Percentiles rank a stretch among this genome's conserved stretches.
These are phyloP conservation scores for Suillus variegatus DNA, from an alignment of 768 basidiomycete species.

Conservation along the genomic window DNA sequence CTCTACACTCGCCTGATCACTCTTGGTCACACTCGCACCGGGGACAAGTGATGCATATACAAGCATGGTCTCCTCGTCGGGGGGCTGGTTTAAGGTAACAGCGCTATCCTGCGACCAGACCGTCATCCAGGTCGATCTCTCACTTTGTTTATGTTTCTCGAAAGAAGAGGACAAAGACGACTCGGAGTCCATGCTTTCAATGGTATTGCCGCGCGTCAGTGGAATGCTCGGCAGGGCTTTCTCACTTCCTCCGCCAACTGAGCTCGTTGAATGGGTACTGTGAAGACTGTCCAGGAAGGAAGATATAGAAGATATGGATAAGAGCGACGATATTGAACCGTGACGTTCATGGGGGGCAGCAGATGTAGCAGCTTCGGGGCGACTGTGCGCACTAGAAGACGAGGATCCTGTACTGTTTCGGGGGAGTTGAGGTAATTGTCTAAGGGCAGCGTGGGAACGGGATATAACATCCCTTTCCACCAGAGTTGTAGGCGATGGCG, in stretches of 20 bases:
- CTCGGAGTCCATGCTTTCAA: slow-evolving; percentile 6
- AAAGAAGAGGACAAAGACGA: background rate
- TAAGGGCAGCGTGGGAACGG: background rate
- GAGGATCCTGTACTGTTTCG: background rate
- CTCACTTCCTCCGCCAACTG: slow-evolving; percentile 6
- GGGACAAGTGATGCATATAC: slow-evolving; percentile 2
- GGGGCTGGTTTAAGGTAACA: slow-evolving; percentile 34
- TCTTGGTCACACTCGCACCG: slow-evolving; percentile 1
- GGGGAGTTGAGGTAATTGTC: slow-evolving; percentile 15
- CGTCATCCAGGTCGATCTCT: slow-evolving; percentile 17
- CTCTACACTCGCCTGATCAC: slow-evolving; percentile 1
- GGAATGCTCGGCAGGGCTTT: slow-evolving; percentile 14
- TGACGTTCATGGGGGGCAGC: background rate
- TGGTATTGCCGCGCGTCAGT: background rate
- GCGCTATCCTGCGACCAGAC: slow-evolving; percentile 43
- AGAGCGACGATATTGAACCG: background rate
- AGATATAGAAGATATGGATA: background rate
- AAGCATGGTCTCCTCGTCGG: slow-evolving; percentile 11
- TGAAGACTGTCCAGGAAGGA: slow-evolving; percentile 3
- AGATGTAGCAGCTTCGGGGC: background rate
- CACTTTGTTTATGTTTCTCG: slow-evolving; percentile 5
- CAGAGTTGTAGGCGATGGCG: slow-evolving; percentile 4
- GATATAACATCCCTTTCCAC: slow-evolving; percentile 9
- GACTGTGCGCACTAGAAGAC: background rate
- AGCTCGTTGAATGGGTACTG: slow-evolving; percentile 10